Evolutionary conservation across 352 stramenopile species (phyloP).

Genomic region (Phytophthora europaea): DNA sequence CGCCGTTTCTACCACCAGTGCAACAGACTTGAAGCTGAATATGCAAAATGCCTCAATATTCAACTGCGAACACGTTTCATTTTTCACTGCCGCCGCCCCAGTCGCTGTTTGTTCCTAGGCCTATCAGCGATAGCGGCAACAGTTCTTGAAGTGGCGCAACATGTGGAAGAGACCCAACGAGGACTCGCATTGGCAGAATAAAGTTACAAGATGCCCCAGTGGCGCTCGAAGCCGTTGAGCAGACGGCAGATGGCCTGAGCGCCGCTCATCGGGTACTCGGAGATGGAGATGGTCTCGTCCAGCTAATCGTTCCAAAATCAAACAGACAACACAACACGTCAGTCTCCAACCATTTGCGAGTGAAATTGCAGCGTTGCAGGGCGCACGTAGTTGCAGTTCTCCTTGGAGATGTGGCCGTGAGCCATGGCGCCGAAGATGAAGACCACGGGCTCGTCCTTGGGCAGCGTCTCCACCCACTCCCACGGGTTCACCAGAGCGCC

Average conservation of each 20-base stretch:
- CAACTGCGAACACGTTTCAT: constrained; percentile 21
- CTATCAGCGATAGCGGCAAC: constrained; percentile 8
- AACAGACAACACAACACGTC: constrained; percentile 12
- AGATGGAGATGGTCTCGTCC: constrained; percentile 98
- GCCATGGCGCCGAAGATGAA: constrained; percentile 99
- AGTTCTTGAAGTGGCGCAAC: neutral
- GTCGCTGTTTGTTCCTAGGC: constrained; percentile 10
- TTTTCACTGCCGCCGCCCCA: constrained; percentile 11
- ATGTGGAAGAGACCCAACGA: neutral
- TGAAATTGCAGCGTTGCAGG: neutral
- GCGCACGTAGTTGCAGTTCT: constrained; percentile 97
- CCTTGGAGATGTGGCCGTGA: constrained; percentile 96
- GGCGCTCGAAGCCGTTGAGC: constrained; percentile 97
- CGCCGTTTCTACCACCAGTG: constrained; percentile 39
- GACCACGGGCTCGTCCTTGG: constrained; percentile 94
- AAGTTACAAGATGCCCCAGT: constrained; percentile 98
- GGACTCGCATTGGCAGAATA: constrained; percentile 15
- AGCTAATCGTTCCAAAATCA: constrained; percentile 59
- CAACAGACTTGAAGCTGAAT: constrained; percentile 2
- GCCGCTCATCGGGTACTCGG: constrained; percentile 98
- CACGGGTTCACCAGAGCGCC: constrained; percentile 96
- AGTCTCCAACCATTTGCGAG: constrained; percentile 9
- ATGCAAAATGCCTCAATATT: neutral
- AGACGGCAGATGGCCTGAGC: constrained; percentile 97
- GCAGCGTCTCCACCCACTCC: constrained; percentile 94